Evolutionary conservation across 805 yeast genomes (phyloP).

Genomic region (Sungouiozyma intestinalis): DNA sequence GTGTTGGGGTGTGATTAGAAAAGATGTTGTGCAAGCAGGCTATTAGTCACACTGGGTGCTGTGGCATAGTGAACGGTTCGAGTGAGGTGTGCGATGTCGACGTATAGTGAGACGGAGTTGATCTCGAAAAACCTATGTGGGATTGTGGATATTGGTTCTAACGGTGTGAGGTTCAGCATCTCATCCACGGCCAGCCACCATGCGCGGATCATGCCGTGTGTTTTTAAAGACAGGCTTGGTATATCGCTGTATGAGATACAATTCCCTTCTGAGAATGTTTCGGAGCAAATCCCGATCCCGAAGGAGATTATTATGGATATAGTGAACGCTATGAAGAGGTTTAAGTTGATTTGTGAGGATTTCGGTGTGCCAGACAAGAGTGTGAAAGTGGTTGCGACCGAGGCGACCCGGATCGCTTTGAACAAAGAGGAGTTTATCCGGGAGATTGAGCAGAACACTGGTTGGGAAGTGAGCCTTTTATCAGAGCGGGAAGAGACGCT

Average conservation of each 20-base stretch:
- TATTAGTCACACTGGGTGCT: background rate
- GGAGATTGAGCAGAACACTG: conserved; percentile 46
- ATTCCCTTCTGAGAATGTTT: conserved; percentile 30
- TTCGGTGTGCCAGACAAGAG: conserved; percentile 56
- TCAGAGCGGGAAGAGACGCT: conserved; percentile 56
- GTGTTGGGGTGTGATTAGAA: too few relatives aligned
- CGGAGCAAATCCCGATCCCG: conserved; percentile 40
- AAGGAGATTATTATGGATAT: conserved; percentile 48
- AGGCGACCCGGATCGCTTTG: conserved; percentile 61
- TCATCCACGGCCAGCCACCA: conserved; percentile 59
- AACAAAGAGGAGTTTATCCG: conserved; percentile 50
- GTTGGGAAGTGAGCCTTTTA: conserved; percentile 54
- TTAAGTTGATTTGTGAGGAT: conserved; percentile 59
- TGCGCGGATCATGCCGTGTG: conserved; percentile 69
- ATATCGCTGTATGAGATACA: conserved; percentile 60
- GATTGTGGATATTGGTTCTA: conserved; percentile 69
- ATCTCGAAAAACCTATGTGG: conserved; percentile 51
- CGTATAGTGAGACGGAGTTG: conserved; percentile 38
- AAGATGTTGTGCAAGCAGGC: background rate
- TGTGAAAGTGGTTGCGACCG: conserved; percentile 63
- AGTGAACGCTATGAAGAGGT: conserved; percentile 53
- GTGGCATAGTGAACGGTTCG: background rate
- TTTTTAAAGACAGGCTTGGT: conserved; percentile 64
- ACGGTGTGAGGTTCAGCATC: conserved; percentile 63
- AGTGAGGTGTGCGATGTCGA: background rate